A percentile compares a stretch with the other conserved stretches of the same genome.
Conservation (phyloP, 2,329 filamentous ascomycete genomes). For the Trichoderma sp. region DNA sequence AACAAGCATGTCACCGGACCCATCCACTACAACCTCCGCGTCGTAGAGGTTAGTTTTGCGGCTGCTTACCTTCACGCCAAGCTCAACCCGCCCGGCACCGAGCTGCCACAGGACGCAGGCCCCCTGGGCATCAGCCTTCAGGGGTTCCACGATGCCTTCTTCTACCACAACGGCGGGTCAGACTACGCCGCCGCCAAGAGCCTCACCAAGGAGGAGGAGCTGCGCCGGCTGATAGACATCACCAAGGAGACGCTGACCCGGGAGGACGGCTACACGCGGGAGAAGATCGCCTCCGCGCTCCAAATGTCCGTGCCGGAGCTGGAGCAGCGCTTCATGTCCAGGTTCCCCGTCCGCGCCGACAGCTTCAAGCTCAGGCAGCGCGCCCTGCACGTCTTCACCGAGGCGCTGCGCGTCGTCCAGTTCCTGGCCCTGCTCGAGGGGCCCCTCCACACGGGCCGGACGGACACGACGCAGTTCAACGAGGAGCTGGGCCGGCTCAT, state of each 20-base stretch:
- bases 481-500: slow-evolving; percentile 75
- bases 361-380: slow-evolving; percentile 86
- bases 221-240: slow-evolving; percentile 71
- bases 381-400: slow-evolving; percentile 85
- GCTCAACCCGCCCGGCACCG: slow-evolving; percentile 58
- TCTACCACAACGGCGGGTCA: slow-evolving; percentile 51
- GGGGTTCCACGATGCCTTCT: slow-evolving; percentile 84
- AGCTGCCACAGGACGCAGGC: slow-evolving; percentile 74
- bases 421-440: slow-evolving; percentile 79
- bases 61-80: slow-evolving; percentile 67
- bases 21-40: slow-evolving; percentile 93
- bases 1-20: slow-evolving; percentile 95
- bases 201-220: slow-evolving; percentile 62
- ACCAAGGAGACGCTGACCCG: slow-evolving; percentile 71
- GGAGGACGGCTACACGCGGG: slow-evolving; percentile 83
- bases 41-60: slow-evolving; percentile 92
- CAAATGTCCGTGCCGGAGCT: slow-evolving; percentile 70
- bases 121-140: slow-evolving; percentile 82
- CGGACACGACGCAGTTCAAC: slow-evolving; percentile 64
- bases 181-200: slow-evolving; percentile 48
- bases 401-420: slow-evolving; percentile 80
- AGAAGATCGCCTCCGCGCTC: slow-evolving; percentile 76
- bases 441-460: slow-evolving; percentile 43
- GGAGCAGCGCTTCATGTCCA: slow-evolving; percentile 77
- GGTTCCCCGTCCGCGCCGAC: slow-evolving; percentile 86